phyloP scores from a whole-genome alignment of 2,329 filamentous ascomycete genomes.

The Ceratocystis destructans region DNA sequence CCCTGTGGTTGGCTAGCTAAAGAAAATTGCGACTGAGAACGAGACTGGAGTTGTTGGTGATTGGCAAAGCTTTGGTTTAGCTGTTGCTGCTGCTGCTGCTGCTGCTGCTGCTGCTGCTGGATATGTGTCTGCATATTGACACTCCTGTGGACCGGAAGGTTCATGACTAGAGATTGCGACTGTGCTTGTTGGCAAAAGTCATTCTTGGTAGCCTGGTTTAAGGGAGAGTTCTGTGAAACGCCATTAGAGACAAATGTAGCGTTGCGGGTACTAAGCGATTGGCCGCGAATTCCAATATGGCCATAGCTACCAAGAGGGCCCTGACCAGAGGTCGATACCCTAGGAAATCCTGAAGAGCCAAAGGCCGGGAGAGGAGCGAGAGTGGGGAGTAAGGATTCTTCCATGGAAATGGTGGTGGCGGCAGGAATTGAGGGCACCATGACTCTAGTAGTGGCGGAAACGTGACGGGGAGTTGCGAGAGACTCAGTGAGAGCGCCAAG shows the following conservation, averaged over 20 bases:
- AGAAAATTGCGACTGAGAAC: neutral
- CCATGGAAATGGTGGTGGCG: neutral
- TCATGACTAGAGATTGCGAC: neutral
- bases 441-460: neutral
- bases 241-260: neutral
- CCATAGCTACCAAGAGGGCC: conserved; percentile 5
- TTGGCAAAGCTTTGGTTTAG: neutral
- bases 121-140: conserved; percentile 1
- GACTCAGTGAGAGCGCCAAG: neutral
- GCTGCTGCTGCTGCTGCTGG: neutral
- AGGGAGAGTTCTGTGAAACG: neutral
- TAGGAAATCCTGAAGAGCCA: neutral
- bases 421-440: neutral
- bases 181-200: conserved; percentile 1
- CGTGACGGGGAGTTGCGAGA: neutral
- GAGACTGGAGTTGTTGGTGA: neutral
- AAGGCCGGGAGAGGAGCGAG: conserved; percentile 1
- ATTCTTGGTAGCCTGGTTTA: conserved; percentile 4
- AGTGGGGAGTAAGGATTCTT: neutral
- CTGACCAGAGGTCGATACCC: neutral
- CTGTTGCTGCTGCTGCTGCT: neutral
- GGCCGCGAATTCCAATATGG: neutral
- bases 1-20: neutral
- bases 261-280: neutral
- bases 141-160: neutral